phyloP scores from a whole-genome alignment of 164 flowering plant species.

The Piper betle region DNA sequence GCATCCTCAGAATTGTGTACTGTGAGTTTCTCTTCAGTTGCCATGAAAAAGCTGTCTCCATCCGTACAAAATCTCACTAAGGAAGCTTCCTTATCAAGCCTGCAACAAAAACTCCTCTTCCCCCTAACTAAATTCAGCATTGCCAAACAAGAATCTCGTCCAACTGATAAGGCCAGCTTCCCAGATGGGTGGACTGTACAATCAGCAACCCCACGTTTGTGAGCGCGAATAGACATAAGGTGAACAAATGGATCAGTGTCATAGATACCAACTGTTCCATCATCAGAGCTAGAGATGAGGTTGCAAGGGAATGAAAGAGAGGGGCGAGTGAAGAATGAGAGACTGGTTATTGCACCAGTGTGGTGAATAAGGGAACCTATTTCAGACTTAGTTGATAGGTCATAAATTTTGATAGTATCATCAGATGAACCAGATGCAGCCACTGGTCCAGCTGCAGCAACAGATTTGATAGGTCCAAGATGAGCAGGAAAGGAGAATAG shows the following conservation, averaged over 20 bases:
- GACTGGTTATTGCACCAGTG: slow-evolving; percentile 48
- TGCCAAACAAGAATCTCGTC: slow-evolving; percentile 61
- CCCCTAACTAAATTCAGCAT: slow-evolving; percentile 85
- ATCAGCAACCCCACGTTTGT: slow-evolving; percentile 48
- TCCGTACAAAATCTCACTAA: slow-evolving; percentile 33
- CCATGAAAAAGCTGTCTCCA: slow-evolving; percentile 74
- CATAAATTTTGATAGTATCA: slow-evolving; percentile 73
- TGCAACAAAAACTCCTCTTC: slow-evolving; percentile 62
- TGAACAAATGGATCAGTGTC: slow-evolving; percentile 76
- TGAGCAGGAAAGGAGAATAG: slow-evolving; percentile 83
- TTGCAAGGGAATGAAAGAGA: slow-evolving; percentile 64
- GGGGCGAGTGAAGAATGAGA: slow-evolving; percentile 44
- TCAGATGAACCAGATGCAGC: slow-evolving; percentile 73
- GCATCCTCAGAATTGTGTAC: slow-evolving; percentile 84
- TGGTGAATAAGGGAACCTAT: slow-evolving; percentile 55
- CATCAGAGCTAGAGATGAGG: slow-evolving; percentile 56
- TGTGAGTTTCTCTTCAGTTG: slow-evolving; percentile 40
- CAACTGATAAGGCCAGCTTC: slow-evolving; percentile 57
- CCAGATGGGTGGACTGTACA: slow-evolving; percentile 67
- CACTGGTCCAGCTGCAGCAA: slow-evolving; percentile 49
- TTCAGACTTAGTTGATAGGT: slow-evolving; percentile 50
- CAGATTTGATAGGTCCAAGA: slow-evolving; percentile 53
- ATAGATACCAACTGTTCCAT: slow-evolving; percentile 61
- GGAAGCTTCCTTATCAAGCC: slow-evolving; percentile 53
- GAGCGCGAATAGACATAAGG: slow-evolving; percentile 44